Base-by-base conservation (phyloP, 148 eudicot genomes). In the Polygonum maritimum region DNA sequence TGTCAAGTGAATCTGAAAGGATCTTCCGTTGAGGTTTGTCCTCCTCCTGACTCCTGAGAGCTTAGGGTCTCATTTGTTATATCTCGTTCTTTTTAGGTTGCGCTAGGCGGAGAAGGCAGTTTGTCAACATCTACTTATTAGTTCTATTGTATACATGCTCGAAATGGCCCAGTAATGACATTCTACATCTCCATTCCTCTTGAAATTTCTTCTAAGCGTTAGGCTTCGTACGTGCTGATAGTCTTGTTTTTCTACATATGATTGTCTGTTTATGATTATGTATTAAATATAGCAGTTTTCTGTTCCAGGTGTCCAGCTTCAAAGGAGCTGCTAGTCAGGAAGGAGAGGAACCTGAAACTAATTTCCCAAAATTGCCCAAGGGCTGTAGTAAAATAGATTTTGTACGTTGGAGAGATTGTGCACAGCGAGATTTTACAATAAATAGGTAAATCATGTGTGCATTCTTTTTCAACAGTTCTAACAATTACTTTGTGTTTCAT, bases 281-380 rank as follows among this genome's bases (percentile, higher is more conserved):
- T 74, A 16, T 31, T 54, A 7, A 74, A 74, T 54, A 38, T 15
- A 5, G 7, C 10, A 52, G 35, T 49, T 33, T 38, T 48, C 4
- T 6, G 21, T 18, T 84, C 58, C 88, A 95, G 98, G 98, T 95
- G 48, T 87, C 96, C 47, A 95, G 97, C 80, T 95, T 95, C 82
- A 84, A 86, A 65, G 92, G 96, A 74, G 83, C 57, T 74, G 87
- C 85, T 69, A 51, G 62, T 74, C 47, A 63, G 71, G 78, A 79
- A 57, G 40, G 76, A 67, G 82, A 74, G 65, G 86, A 79, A 82
- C 79, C 81, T 77, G 62, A 78, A 31, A 22, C 33, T 70, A 55
- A 40, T 26, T 7, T 72, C 62, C 74, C 83, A 44, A 71, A 80
- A 58, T 77, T 81, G 63, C 90, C 91, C n/a, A 55, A 41, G 76